Conservation (phyloP, 768 basidiomycete genomes). For the Pleurotus platypus region DNA sequence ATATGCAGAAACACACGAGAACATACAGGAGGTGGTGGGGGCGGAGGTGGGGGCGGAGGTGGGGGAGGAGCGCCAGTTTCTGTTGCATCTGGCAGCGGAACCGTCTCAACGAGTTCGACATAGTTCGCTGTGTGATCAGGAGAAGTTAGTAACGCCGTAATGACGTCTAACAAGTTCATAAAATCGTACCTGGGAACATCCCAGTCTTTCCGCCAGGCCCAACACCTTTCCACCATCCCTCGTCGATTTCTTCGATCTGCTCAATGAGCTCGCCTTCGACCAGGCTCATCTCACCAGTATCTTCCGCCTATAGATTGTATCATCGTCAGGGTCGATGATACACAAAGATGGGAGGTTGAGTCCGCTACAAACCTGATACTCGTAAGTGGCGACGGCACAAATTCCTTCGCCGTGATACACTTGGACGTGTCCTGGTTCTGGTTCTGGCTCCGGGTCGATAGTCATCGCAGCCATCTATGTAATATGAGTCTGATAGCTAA, state of each 20-base stretch:
- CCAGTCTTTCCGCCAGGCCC: constrained; percentile 70
- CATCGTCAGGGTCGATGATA: background rate
- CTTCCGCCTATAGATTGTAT: constrained; percentile 49
- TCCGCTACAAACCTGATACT: constrained; percentile 59
- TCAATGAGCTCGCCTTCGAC: constrained; percentile 78
- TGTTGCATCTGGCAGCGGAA: constrained; percentile 34
- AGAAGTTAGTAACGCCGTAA: background rate
- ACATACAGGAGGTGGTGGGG: constrained; percentile 36
- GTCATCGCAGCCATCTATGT: constrained; percentile 28
- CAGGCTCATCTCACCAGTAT: constrained; percentile 83
- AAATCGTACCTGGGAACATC: constrained; percentile 72
- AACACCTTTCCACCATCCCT: constrained; percentile 90
- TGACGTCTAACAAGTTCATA: constrained; percentile 15
- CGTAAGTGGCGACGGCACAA: constrained; percentile 75
- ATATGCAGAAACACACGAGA: background rate
- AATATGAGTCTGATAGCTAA: background rate
- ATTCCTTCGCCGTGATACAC: constrained; percentile 36
- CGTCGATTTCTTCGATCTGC: constrained; percentile 79
- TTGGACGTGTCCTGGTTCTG: constrained; percentile 13
- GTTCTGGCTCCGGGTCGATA: constrained; percentile 32
- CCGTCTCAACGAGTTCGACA: constrained; percentile 65
- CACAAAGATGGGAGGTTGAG: background rate
- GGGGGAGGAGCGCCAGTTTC: constrained; percentile 47
- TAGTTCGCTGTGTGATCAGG: constrained; percentile 63
- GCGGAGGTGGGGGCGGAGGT: constrained; percentile 25